A percentile compares a stretch with the other conserved stretches of the same genome.
phyloP scores from a whole-genome alignment of 768 basidiomycete species.

The Leucocoprinus sp. region DNA sequence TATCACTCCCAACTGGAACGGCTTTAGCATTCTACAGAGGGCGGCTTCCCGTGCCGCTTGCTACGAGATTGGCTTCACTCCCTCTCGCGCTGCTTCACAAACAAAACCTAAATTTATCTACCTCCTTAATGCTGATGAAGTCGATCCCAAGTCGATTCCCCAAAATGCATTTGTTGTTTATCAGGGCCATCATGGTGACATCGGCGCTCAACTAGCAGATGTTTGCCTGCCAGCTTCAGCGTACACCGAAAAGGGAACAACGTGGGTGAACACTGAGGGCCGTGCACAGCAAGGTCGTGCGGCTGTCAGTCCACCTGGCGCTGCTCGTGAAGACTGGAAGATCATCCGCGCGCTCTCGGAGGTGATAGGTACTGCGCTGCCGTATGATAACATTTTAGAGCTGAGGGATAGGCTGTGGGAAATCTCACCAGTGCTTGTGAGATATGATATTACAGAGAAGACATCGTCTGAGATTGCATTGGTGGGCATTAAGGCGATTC shows the following conservation, averaged over 20 bases:
- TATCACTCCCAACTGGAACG: slow-evolving; percentile 89
- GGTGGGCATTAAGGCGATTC: slow-evolving; percentile 57
- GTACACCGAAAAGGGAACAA: slow-evolving; percentile 83
- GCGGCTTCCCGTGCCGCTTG: slow-evolving; percentile 88
- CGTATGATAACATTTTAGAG: slow-evolving; percentile 80
- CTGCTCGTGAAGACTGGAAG: slow-evolving; percentile 96
- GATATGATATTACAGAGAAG: slow-evolving; percentile 75
- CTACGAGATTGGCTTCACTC: slow-evolving; percentile 90
- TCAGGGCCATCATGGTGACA: slow-evolving; percentile 97
- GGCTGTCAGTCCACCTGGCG: slow-evolving; percentile 92
- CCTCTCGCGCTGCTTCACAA: slow-evolving; percentile 67
- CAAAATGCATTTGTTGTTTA: slow-evolving; percentile 94
- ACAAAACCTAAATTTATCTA: slow-evolving; percentile 92
- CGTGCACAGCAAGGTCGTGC: slow-evolving; percentile 83
- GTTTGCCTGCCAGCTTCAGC: slow-evolving; percentile 89
- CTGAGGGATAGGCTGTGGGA: slow-evolving; percentile 96
- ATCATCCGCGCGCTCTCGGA: slow-evolving; percentile 92
- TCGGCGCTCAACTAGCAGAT: slow-evolving; percentile 95
- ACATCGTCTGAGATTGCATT: slow-evolving; percentile 68
- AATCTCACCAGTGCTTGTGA: slow-evolving; percentile 81
- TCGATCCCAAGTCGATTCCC: slow-evolving; percentile 84
- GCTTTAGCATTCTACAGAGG: slow-evolving; percentile 87
- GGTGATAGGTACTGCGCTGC: slow-evolving; percentile 67
- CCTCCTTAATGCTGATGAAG: slow-evolving; percentile 92
- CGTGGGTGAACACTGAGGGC: slow-evolving; percentile 98